These are phyloP conservation scores for Henckelia pumila DNA, from an alignment of 257 asterid genomes.

Conservation along the genomic window DNA sequence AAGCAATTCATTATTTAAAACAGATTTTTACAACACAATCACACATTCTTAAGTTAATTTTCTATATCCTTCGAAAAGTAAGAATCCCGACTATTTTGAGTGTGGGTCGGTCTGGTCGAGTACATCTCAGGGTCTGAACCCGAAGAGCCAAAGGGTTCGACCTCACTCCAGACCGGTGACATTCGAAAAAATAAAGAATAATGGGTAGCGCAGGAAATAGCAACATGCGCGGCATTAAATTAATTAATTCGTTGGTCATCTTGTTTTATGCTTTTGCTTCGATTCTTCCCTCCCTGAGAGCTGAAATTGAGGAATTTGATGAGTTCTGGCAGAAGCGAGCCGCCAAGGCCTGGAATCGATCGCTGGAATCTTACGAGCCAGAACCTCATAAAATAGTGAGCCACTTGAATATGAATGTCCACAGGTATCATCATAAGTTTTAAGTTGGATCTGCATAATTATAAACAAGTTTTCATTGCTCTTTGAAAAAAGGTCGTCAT, in stretches of 20 bases:
- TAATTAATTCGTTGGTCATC: constrained; percentile 17
- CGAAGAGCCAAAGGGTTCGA: constrained; percentile 20
- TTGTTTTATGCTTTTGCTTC: constrained; percentile 29
- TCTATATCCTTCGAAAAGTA: not conserved
- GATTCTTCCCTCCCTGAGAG: constrained; percentile 27
- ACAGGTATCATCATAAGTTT: constrained; percentile 29
- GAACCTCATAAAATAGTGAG: constrained; percentile 34
- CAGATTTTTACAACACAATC: not conserved
- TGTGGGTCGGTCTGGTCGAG: constrained; percentile 27
- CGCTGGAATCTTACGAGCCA: constrained; percentile 40
- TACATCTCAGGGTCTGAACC: constrained; percentile 29
- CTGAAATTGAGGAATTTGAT: constrained; percentile 35
- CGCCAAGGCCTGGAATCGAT: constrained; percentile 41
- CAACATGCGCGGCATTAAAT: constrained; percentile 24
- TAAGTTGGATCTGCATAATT: too few relatives aligned
- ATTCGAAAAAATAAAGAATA: not conserved
- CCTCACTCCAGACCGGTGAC: constrained; percentile 31
- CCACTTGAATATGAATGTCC: constrained; percentile 34
- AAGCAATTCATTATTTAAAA: constrained; percentile 26
- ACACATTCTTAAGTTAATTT: not conserved
- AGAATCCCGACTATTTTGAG: not conserved
- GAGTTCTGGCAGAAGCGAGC: constrained; percentile 48
- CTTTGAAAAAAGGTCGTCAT: too few relatives aligned
- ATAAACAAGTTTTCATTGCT: too few relatives aligned
- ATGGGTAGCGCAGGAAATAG: not conserved